phyloP scores from a whole-genome alignment of 768 basidiomycete species.

The Mycena pura region DNA sequence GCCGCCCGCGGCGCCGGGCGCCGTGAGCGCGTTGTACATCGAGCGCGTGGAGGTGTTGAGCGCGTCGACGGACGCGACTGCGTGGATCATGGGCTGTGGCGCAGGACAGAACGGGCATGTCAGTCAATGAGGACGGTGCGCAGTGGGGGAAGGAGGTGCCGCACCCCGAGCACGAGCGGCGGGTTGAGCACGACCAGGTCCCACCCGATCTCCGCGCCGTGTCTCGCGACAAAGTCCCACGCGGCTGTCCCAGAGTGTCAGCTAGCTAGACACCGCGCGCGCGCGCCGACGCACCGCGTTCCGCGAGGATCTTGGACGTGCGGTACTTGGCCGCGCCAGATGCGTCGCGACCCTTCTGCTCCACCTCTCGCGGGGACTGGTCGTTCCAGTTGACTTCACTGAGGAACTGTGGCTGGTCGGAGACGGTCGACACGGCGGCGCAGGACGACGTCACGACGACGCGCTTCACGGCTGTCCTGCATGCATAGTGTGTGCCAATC shows the following conservation, averaged over 20 bases:
- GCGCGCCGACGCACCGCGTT: conserved; percentile 59
- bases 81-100: conserved; percentile 48
- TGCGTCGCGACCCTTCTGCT: conserved; percentile 56
- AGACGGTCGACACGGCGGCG: conserved; percentile 48
- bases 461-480: conserved; percentile 52
- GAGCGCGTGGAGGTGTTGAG: conserved; percentile 44
- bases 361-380: conserved; percentile 50
- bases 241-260: too few relatives aligned
- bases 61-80: conserved; percentile 32
- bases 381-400: conserved; percentile 68
- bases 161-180: conserved; percentile 49
- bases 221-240: conserved; percentile 44
- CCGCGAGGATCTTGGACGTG: conserved; percentile 67
- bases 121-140: background rate
- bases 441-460: conserved; percentile 67
- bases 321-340: conserved; percentile 52
- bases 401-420: conserved; percentile 37
- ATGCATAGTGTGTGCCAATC: too few relatives aligned
- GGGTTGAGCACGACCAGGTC: conserved; percentile 62
- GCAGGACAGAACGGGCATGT: too few relatives aligned
- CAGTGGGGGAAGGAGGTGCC: background rate
- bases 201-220: conserved; percentile 50
- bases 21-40: conserved; percentile 26
- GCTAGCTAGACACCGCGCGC: too few relatives aligned
- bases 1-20: background rate